Conservation (phyloP, 441 rosid genomes). For the Hura crepitans region DNA sequence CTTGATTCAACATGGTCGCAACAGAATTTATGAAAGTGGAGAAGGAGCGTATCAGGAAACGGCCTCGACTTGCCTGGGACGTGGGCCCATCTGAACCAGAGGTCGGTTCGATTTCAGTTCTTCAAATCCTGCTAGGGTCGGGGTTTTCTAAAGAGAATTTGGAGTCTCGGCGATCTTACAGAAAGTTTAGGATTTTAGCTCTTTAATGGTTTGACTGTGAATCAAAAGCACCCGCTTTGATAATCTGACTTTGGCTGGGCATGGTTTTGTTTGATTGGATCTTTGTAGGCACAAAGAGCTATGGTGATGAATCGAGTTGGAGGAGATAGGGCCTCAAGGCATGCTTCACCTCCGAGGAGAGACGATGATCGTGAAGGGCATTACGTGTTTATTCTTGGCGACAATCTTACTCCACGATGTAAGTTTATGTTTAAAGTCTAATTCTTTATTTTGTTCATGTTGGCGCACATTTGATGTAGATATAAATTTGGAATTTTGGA, state of each 20-base stretch:
- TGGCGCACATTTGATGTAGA: too few species aligned
- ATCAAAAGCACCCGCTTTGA: not conserved
- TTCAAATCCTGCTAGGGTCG: slow-evolving; percentile 12
- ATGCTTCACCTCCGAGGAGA: slow-evolving; percentile 57
- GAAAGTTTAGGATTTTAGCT: not conserved
- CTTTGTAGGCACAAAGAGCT: slow-evolving; percentile 43
- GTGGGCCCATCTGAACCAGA: slow-evolving; percentile 55
- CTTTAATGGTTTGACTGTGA: not conserved
- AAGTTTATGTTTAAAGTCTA: slow-evolving; percentile 22
- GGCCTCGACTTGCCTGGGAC: slow-evolving; percentile 80
- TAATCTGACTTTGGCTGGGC: slow-evolving; percentile 17
- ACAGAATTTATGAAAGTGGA: slow-evolving; percentile 41
- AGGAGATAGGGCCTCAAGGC: slow-evolving; percentile 32
- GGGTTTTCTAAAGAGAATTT: slow-evolving; percentile 19
- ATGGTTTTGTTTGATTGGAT: slow-evolving; percentile 19
- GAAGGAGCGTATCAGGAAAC: slow-evolving; percentile 58
- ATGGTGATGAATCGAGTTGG: slow-evolving; percentile 16
- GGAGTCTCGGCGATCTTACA: not conserved
- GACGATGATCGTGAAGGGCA: slow-evolving; percentile 86
- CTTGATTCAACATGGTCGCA: slow-evolving; percentile 23
- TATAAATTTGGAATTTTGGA: too few species aligned
- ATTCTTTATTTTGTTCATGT: not conserved
- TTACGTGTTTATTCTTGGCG: slow-evolving; percentile 63
- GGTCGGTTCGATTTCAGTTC: slow-evolving; percentile 33
- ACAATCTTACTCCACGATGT: slow-evolving; percentile 85